Base-by-base conservation (phyloP, 176 grass and related monocot species). In the Leersia perrieri region DNA sequence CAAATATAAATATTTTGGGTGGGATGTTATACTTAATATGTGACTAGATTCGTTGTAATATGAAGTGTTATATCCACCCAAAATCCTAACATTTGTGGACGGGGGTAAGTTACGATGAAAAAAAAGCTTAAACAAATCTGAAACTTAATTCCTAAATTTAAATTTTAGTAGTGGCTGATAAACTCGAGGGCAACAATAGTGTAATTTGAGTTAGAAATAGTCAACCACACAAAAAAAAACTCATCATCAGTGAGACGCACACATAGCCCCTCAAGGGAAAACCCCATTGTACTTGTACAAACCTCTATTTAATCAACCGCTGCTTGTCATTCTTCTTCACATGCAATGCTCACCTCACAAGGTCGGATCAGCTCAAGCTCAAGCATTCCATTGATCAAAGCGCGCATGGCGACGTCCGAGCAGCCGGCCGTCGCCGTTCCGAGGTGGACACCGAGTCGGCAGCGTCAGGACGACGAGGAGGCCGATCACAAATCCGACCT, bases 371-470 rank as follows among this genome's bases (percentile, higher is more conserved):
- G 49, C 49, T 53, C 20, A 53, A 53, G 47, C 31, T 30, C 5
- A 34, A 18, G 57, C 20, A n/a, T 53, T 53, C 16, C 47, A 51
- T 27, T 41, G 39, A 83, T 41, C 40, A 25, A 15, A 63, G 49
- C 20, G 49, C 9, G 9, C 74, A 87, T 90, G 85, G 82, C 73
- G 85, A 79, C 73, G 14, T 76, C 63, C 3, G 71, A 47, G 80
- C 73, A 10, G 45, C 67, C 34, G 55, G 18, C 1, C 49, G 72
- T 69, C 1, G 72, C n/a, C 14, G 94, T 92, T 75, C 91, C 89
- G 28, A 83, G 91, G 82, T 94, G 91, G 94, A 92, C 72, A 30
- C 91, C 89, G 29, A 94, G 75, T 61, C 83, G 63, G 36, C 44
- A 35, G 22, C 42, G 55, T 39, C 77, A 33, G 9, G 33, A 14